Evolutionary conservation across 1,284 basidiomycete genomes (phyloP), one percentile per base, ranked within the genome.

Genomic region (Mycosarcoma maydis): DNA sequence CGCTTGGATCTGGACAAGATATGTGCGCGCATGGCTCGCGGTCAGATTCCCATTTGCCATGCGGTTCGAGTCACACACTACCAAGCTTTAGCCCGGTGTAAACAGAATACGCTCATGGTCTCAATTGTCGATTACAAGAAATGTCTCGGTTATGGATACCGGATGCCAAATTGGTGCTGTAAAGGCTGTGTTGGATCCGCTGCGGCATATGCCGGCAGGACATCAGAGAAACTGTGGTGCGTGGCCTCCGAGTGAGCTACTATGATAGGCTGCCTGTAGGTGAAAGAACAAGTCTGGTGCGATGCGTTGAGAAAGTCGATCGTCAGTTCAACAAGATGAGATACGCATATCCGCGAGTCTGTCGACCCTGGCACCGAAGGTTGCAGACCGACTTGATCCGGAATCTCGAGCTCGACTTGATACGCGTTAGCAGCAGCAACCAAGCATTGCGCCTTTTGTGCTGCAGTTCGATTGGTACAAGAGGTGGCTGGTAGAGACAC

Each of bases 21-120:
- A 51, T 19, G 53, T 56, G 3, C 42, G 52, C 3, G 55, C 62
- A 17, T 66, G 62, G 62, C 43, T 66, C 7, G 50, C 47, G 20
- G 17, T 41, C 8, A 27, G 43, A 16, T 66, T 39, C 40, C 62
- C 62, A 1, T 39, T 54, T 6, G 17, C 24, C 3, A 59, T 59
- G 62, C 55, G 55, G 0, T 66, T 66, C 27, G 62, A 59, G 33
- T 16, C 29, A 14, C 30, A n/a, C 8, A 50, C 44, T 3, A 33
- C 3, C 30, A 37, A 58, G 32, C 23, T 64, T 0, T 56, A 56
- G 33, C n/a, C n/a, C n/a, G n/a, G n/a, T n/a, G n/a, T n/a, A n/a
- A n/a, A n/a, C n/a, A n/a, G n/a, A n/a, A n/a, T n/a, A n/a, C n/a
- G n/a, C n/a, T n/a, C n/a, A n/a, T n/a, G n/a, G n/a, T n/a, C n/a